phyloP scores from a whole-genome alignment of 192 early-diverging fungal species.

The Entomortierella beljakovae region DNA sequence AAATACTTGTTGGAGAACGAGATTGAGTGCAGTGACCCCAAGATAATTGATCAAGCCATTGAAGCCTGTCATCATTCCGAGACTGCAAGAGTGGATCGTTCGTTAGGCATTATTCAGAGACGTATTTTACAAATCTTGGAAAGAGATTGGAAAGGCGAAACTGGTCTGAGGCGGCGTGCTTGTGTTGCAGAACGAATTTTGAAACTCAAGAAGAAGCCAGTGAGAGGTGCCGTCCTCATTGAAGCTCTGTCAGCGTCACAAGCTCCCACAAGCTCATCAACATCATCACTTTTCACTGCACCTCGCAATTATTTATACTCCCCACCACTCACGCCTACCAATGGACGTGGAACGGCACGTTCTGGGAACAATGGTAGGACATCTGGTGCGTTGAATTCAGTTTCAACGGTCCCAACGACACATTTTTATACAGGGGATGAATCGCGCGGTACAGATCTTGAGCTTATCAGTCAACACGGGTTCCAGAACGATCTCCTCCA shows the following conservation, averaged over 20 bases:
- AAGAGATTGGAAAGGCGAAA: slow-evolving; percentile 28
- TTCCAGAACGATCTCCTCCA: slow-evolving; percentile 10
- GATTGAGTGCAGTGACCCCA: slow-evolving; percentile 46
- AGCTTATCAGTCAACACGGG: slow-evolving; percentile 42
- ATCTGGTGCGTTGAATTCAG: neutral
- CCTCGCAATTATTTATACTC: neutral
- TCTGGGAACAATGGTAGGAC: neutral
- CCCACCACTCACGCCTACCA: neutral
- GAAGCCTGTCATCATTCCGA: slow-evolving; percentile 38
- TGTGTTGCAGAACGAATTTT: slow-evolving; percentile 33
- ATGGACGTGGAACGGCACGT: neutral
- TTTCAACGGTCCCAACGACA: slow-evolving; percentile 30
- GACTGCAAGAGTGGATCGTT: slow-evolving; percentile 35
- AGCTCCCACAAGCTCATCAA: neutral
- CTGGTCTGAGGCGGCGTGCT: slow-evolving; percentile 11
- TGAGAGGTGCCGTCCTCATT: slow-evolving; percentile 20
- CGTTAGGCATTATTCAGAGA: slow-evolving; percentile 10
- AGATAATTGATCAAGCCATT: slow-evolving; percentile 34
- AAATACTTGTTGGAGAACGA: slow-evolving; percentile 42
- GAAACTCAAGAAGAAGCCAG: slow-evolving; percentile 32
- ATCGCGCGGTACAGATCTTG: slow-evolving; percentile 24
- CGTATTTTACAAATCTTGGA: slow-evolving; percentile 30
- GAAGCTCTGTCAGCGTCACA: slow-evolving; percentile 21
- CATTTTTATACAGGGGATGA: slow-evolving; percentile 38
- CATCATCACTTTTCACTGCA: neutral